These are phyloP conservation scores for Rhodotorula diobovata DNA, from an alignment of 768 basidiomycete genomes.

Conservation along the genomic window DNA sequence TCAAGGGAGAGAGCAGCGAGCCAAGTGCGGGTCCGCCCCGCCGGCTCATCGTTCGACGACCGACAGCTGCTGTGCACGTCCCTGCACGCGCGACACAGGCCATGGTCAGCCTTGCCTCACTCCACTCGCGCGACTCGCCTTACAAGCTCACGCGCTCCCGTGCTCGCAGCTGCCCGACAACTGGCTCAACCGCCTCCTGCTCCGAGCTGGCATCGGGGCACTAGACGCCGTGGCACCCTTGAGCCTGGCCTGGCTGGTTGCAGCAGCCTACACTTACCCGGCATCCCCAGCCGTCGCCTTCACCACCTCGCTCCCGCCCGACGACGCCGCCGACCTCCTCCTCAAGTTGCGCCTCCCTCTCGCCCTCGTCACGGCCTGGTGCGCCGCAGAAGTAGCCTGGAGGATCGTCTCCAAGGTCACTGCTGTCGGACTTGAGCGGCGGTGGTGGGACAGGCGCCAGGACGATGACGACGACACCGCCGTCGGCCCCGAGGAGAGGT, in stretches of 20 bases:
- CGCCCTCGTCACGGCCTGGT: neutral
- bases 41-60: too few species aligned
- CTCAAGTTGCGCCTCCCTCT: conserved; percentile 1
- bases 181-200: neutral
- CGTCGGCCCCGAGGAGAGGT: conserved; percentile 26
- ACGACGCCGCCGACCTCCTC: neutral
- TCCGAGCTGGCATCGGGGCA: neutral
- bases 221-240: conserved; percentile 1
- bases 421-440: neutral
- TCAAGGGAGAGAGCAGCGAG: too few species aligned
- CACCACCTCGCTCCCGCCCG: conserved; percentile 3
- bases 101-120: neutral
- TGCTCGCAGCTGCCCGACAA: neutral
- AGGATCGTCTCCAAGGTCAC: neutral
- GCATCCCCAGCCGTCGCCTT: conserved; percentile 27
- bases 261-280: neutral
- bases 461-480: neutral
- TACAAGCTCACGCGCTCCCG: neutral
- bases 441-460: conserved; percentile 4
- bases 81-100: too few species aligned
- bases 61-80: too few species aligned
- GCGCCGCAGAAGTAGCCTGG: conserved; percentile 14
- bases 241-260: neutral
- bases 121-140: too few species aligned
- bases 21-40: too few species aligned